Conservation (phyloP, 768 basidiomycete species). For the Gymnopilus junonius region DNA sequence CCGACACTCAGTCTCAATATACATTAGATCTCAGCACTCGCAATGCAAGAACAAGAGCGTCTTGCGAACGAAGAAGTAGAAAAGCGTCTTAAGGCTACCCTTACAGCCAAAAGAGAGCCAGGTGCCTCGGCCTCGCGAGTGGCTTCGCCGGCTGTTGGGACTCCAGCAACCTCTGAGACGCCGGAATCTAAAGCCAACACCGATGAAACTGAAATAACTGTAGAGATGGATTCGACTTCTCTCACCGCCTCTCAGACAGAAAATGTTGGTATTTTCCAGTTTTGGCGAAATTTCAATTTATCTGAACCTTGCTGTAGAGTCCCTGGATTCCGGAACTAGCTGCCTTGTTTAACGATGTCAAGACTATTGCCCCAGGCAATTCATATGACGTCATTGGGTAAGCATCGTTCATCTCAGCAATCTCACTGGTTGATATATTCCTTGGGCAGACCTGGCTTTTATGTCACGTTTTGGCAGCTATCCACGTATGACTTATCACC, state of each 20-base stretch:
- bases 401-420: not conserved
- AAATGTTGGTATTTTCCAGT: constrained; percentile 39
- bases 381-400: constrained; percentile 75
- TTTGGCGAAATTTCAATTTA: not conserved
- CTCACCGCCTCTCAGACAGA: constrained; percentile 28
- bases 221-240: constrained; percentile 54
- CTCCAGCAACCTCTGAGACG: constrained; percentile 29
- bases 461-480: constrained; percentile 96
- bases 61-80: constrained; percentile 76
- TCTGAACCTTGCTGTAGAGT: constrained; percentile 44
- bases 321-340: constrained; percentile 83
- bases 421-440: constrained; percentile 2
- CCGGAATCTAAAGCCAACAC: constrained; percentile 30
- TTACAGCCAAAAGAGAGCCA: constrained; percentile 80
- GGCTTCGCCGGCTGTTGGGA: constrained; percentile 59
- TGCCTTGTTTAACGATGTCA: constrained; percentile 76
- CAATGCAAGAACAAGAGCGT: constrained; percentile 70
- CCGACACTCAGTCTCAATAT: constrained; percentile 10
- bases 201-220: constrained; percentile 47
- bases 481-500: constrained; percentile 88
- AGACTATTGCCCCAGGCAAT: constrained; percentile 68
- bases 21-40: constrained; percentile 60
- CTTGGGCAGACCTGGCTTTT: constrained; percentile 79
- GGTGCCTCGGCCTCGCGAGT: constrained; percentile 56
- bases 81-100: constrained; percentile 78